phyloP scores from a whole-genome alignment of 78 protist species.

The Emiliania huxleyi region DNA sequence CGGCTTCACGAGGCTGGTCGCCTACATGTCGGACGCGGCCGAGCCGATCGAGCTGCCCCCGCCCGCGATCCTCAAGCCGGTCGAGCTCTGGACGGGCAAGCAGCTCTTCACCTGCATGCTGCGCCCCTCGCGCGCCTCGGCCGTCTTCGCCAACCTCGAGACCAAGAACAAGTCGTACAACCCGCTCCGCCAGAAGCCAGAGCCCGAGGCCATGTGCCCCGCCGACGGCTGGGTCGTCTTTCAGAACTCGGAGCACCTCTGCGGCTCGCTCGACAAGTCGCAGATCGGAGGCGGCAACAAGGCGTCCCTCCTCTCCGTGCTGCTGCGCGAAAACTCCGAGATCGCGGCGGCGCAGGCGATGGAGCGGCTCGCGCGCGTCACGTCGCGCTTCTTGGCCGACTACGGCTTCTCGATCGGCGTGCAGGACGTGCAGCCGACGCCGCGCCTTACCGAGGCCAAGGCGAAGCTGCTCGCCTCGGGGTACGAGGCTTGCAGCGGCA shows the following conservation, averaged over 20 bases:
- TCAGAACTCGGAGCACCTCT: slow-evolving; percentile 77
- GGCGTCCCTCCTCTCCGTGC: slow-evolving; percentile 75
- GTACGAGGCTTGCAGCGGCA: slow-evolving; percentile 59
- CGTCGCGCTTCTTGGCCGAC: slow-evolving; percentile 39
- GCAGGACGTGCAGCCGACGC: slow-evolving; percentile 89
- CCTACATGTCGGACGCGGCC: slow-evolving; percentile 66
- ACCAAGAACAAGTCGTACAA: slow-evolving; percentile 58
- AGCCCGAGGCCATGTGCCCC: slow-evolving; percentile 72
- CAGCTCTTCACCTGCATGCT: slow-evolving; percentile 67
- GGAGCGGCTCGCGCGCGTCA: slow-evolving; percentile 88
- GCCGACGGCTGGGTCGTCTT: slow-evolving; percentile 84
- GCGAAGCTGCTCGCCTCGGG: slow-evolving; percentile 67
- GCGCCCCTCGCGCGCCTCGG: slow-evolving; percentile 19
- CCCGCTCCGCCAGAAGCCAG: not conserved
- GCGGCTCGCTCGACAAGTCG: slow-evolving; percentile 90
- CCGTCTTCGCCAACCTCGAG: slow-evolving; percentile 62
- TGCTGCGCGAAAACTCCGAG: slow-evolving; percentile 72
- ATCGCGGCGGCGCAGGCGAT: slow-evolving; percentile 80
- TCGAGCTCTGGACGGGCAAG: slow-evolving; percentile 98
- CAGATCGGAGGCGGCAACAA: slow-evolving; percentile 52
- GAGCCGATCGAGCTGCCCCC: slow-evolving; percentile 70
- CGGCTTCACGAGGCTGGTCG: slow-evolving; percentile 56
- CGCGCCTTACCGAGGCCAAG: slow-evolving; percentile 62
- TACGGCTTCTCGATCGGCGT: slow-evolving; percentile 97
- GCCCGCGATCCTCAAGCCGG: slow-evolving; percentile 83